phyloP scores from a whole-genome alignment of 2,329 filamentous ascomycete genomes.

The Cladophialophora chaetospira region DNA sequence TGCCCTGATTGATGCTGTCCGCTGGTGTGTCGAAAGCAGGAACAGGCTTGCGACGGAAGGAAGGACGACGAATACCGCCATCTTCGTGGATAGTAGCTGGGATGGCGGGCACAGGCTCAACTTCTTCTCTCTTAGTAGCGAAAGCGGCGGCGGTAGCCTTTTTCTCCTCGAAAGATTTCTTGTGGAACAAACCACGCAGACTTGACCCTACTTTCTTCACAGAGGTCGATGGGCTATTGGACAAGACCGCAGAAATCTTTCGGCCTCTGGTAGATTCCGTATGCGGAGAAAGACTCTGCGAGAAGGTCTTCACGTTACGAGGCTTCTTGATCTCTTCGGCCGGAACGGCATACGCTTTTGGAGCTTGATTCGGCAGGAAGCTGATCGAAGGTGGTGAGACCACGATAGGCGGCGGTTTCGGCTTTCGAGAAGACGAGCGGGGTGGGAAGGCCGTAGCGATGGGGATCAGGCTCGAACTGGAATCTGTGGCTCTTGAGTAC shows the following conservation, averaged over 20 bases:
- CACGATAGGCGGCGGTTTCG: constrained; percentile 26
- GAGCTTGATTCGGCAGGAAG: not conserved
- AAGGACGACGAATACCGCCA: not conserved
- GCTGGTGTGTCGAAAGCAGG: not conserved
- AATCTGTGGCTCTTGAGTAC: not conserved
- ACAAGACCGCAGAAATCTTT: constrained; percentile 20
- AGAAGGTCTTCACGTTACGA: constrained; percentile 25
- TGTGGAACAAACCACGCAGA: constrained; percentile 34
- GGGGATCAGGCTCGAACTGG: not conserved
- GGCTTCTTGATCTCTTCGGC: constrained; percentile 14
- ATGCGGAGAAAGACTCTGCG: constrained; percentile 19
- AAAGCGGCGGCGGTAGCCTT: not conserved
- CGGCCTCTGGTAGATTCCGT: constrained; percentile 14
- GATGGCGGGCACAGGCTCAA: not conserved
- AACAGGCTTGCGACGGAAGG: constrained; percentile 20
- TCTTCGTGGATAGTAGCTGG: not conserved
- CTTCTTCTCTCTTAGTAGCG: not conserved
- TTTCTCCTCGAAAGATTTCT: constrained; percentile 28
- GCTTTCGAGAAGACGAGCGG: constrained; percentile 27
- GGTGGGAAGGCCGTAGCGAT: constrained; percentile 16
- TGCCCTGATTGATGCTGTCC: not conserved
- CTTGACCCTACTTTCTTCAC: constrained; percentile 35
- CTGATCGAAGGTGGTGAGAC: constrained; percentile 20
- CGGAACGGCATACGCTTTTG: constrained; percentile 12
- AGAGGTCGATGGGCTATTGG: constrained; percentile 25